Evolutionary conservation across 176 grass and related monocot species (phyloP), one percentile per base, ranked within the genome.

Genomic region (Cymbopogon citratus): DNA sequence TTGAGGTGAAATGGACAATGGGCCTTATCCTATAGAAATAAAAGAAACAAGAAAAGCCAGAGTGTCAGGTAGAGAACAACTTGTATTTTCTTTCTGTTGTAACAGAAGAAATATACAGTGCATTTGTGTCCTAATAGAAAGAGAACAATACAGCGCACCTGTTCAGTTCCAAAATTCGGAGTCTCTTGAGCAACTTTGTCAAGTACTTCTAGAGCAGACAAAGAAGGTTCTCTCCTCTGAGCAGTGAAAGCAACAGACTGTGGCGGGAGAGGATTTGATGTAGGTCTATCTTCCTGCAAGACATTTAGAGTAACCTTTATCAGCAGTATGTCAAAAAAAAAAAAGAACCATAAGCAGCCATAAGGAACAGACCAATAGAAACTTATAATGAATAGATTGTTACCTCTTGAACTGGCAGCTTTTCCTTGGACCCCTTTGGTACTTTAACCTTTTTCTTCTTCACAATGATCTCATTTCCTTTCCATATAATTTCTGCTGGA

Each of bases 161-260:
- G 96, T 83, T 99, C 96, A 54, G 96, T 99, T 88, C 96, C 96
- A 63, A 99, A 99, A 87, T 99, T 99, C 61, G 96, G 96, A 84
- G 83, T 94, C 78, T 99, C 83, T 80, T 95, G 96, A 73, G 96
- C 87, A 87, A 95, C 91, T 93, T 91, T 95, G 31, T 99, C 90
- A 46, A 95, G 92, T 74, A 80, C 77, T 84, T 95, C 89, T 73
- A 88, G 91, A 33, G 91, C 91, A 75, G 93, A 91, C 57, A 85
- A 71, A 74, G 92, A 78, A 92, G 90, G 66, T 46, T 80, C 88
- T 52, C 57, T 84, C 52, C 67, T 87, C 65, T 99, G 73, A 26
- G 91, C 80, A 90, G 80, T 51, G 77, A 87, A 86, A 89, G 89
- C 69, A 83, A 76, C 63, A 85, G 96, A 88, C 29, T 90, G 82